Evolutionary conservation across 352 stramenopile species (phyloP).

Genomic region (Phytophthora melonis): DNA sequence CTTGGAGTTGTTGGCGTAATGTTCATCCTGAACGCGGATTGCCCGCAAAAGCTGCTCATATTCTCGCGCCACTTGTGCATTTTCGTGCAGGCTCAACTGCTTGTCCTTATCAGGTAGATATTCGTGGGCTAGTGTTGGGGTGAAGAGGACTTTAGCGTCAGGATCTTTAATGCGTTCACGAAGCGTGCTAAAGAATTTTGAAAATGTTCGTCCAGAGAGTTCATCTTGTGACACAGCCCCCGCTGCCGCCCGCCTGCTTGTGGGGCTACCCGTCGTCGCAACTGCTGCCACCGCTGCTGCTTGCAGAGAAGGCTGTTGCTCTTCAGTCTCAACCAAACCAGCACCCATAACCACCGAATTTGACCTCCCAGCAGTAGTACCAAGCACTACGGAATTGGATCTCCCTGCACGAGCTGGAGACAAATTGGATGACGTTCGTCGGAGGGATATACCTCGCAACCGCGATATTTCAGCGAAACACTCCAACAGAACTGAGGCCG

Average conservation of each 20-base stretch:
- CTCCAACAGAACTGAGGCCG: conserved; percentile 31
- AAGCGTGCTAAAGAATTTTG: conserved; percentile 43
- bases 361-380: conserved; percentile 14
- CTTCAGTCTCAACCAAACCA: conserved; percentile 7
- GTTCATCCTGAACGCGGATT: conserved; percentile 70
- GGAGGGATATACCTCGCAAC: conserved; percentile 5
- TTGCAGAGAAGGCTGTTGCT: conserved; percentile 6
- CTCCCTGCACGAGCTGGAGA: conserved; percentile 4
- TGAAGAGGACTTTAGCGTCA: conserved; percentile 41
- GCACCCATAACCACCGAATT: conserved; percentile 26
- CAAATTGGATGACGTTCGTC: conserved; percentile 7
- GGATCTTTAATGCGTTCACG: conserved; percentile 32
- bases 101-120: conserved; percentile 6
- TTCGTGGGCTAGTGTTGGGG: not conserved
- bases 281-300: conserved; percentile 11
- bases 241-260: conserved; percentile 4
- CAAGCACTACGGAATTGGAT: conserved; percentile 30
- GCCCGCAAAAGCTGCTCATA: conserved; percentile 46
- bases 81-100: conserved; percentile 24
- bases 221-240: conserved; percentile 36
- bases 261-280: not conserved
- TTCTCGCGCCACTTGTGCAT: conserved; percentile 22
- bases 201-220: conserved; percentile 39
- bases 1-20: conserved; percentile 70
- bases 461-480: conserved; percentile 41